Conservation (phyloP, 495 filamentous ascomycete genomes). For the Cairneyella variabilis region DNA sequence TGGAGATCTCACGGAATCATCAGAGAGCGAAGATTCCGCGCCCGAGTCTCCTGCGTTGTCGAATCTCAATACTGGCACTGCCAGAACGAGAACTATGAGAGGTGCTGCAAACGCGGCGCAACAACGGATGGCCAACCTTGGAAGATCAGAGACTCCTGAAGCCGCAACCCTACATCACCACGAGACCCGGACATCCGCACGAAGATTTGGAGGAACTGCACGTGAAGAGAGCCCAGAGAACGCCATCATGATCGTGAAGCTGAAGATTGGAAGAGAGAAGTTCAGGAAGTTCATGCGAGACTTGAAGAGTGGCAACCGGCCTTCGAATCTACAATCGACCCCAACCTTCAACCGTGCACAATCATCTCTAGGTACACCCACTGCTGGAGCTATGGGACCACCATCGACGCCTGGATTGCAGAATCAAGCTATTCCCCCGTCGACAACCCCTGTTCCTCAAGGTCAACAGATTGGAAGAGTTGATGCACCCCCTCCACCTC, state of each 20-base stretch:
- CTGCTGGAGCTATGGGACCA: conserved; percentile 56
- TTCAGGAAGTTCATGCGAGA: conserved; percentile 57
- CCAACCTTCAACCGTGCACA: conserved; percentile 46
- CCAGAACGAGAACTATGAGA: conserved; percentile 81
- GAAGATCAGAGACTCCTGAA: conserved; percentile 88
- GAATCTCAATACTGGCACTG: conserved; percentile 69
- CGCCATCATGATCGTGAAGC: conserved; percentile 60
- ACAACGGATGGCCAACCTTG: conserved; percentile 67
- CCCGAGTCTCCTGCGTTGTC: conserved; percentile 80
- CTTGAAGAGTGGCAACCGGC: conserved; percentile 28
- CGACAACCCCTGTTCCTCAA: conserved; percentile 28
- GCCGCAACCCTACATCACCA: conserved; percentile 62
- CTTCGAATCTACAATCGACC: conserved; percentile 30
- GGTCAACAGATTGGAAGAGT: conserved; percentile 46
- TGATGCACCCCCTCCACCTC: conserved; percentile 55
- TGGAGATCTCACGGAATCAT: conserved; percentile 80
- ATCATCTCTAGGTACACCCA: conserved; percentile 48
- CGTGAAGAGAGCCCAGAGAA: conserved; percentile 73
- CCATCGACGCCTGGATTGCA: conserved; percentile 42
- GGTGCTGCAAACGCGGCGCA: conserved; percentile 81
- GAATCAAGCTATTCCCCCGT: conserved; percentile 31
- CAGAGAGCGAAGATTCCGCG: conserved; percentile 81
- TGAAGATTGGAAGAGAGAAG: conserved; percentile 63
- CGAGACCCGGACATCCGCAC: conserved; percentile 63
- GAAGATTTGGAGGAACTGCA: conserved; percentile 49